Conservation (phyloP, 768 basidiomycete species). For the Xerocomellus dryophilus region DNA sequence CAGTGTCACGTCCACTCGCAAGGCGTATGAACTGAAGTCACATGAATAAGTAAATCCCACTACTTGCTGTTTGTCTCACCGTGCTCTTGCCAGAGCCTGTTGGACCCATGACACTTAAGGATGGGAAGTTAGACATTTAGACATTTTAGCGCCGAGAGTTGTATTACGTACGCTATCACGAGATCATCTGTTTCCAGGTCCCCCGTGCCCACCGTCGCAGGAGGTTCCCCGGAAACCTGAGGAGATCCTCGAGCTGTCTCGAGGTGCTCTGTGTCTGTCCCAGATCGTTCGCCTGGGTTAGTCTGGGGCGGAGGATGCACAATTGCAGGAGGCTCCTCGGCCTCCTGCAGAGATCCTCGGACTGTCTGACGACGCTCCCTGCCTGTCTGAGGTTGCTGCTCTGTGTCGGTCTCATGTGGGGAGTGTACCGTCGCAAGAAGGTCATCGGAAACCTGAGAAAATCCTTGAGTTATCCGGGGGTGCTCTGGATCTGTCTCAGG, state of each 20-base stretch:
- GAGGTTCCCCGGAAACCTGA: neutral
- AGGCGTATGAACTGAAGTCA: constrained; percentile 7
- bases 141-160: neutral
- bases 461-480: too few species aligned
- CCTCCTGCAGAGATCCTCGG: neutral
- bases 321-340: neutral
- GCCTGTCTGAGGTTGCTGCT: too few species aligned
- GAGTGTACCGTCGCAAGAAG: neutral
- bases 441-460: neutral
- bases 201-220: neutral
- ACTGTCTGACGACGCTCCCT: too few species aligned
- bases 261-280: too few species aligned
- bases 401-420: neutral
- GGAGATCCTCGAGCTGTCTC: neutral
- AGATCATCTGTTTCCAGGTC: constrained; percentile 1
- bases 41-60: neutral
- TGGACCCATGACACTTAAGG: constrained; percentile 19
- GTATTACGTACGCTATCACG: constrained; percentile 14
- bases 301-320: too few species aligned
- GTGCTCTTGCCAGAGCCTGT: constrained; percentile 16
- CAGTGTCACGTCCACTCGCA: neutral
- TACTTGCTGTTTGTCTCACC: neutral
- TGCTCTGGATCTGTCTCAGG: neutral
- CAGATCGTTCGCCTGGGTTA: too few species aligned
- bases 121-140: neutral